Percentiles rank a stretch among this genome's conserved stretches.
Evolutionary conservation across 306 rosid genomes (phyloP).

Genomic region (Gastrolobium villosum): DNA sequence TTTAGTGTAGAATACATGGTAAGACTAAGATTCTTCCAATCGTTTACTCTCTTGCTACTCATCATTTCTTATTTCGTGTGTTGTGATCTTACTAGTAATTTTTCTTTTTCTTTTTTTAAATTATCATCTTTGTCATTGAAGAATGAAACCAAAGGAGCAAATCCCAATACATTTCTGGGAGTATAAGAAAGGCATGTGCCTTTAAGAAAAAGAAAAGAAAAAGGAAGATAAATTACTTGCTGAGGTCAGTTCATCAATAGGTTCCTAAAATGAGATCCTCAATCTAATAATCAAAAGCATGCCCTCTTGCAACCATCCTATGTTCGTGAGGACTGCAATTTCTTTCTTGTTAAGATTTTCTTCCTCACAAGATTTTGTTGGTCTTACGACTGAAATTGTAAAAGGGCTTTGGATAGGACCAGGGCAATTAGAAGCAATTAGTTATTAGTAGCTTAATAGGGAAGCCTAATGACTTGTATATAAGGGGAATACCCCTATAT

Average conservation of each 20-base stretch:
- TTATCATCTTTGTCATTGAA: not conserved
- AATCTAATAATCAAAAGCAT: slow-evolving; percentile 19
- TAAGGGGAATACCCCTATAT: too few species aligned
- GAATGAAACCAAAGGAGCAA: not conserved
- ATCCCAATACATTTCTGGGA: slow-evolving; percentile 16
- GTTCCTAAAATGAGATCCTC: not conserved
- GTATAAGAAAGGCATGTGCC: slow-evolving; percentile 6
- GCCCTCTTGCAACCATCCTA: not conserved
- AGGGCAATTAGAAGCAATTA: too few species aligned
- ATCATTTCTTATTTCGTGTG: not conserved
- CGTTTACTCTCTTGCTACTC: slow-evolving; percentile 4
- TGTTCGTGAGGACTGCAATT: not conserved
- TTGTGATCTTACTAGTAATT: slow-evolving; percentile 25
- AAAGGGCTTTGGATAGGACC: too few species aligned
- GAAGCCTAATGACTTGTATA: too few species aligned
- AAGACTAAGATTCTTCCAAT: slow-evolving; percentile 43
- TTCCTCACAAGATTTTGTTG: not conserved
- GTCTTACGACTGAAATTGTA: too few species aligned
- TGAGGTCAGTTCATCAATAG: slow-evolving; percentile 12
- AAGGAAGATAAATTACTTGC: not conserved
- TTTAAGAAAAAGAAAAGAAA: not conserved
- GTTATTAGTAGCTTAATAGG: too few species aligned
- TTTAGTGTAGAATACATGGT: slow-evolving; percentile 67
- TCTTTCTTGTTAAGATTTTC: not conserved
- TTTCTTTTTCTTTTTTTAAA: not conserved